These are phyloP conservation scores for Aspergillus bombycis DNA, from an alignment of 2,329 filamentous ascomycete genomes.

Conservation along the genomic window DNA sequence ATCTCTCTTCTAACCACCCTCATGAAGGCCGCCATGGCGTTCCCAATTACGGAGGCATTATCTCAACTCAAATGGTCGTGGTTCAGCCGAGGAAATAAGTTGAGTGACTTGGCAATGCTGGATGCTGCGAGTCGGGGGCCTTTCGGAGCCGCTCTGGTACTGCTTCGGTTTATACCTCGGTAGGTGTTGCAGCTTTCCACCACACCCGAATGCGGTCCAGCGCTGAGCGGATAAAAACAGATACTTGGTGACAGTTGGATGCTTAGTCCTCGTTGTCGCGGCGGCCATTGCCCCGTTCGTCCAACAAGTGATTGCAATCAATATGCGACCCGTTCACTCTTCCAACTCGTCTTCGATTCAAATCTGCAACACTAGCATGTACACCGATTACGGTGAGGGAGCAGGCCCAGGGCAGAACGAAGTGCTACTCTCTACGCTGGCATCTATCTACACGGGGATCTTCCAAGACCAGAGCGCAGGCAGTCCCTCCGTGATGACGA, in stretches of 20 bases:
- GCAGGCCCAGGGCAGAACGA: constrained; percentile 26
- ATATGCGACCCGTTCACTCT: constrained; percentile 21
- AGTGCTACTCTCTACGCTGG: constrained; percentile 27
- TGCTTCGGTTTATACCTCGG: constrained; percentile 30
- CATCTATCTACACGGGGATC: constrained; percentile 35
- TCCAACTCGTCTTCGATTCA: constrained; percentile 20
- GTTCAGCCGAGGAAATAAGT: constrained; percentile 30
- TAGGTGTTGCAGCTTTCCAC: constrained; percentile 7
- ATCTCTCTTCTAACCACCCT: constrained; percentile 33
- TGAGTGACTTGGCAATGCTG: constrained; percentile 35
- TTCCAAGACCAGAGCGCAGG: constrained; percentile 24
- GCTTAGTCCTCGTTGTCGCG: constrained; percentile 31
- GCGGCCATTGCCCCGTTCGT: constrained; percentile 34
- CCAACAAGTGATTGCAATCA: constrained; percentile 33
- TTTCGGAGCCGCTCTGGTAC: constrained; percentile 31
- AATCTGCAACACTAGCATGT: constrained; percentile 25
- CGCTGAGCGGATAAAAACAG: constrained; percentile 9
- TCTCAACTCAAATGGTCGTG: constrained; percentile 42
- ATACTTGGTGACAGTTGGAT: constrained; percentile 32
- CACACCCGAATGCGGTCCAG: background rate
- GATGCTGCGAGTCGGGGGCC: constrained; percentile 40
- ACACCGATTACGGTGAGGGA: constrained; percentile 25
- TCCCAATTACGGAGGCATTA: constrained; percentile 33
- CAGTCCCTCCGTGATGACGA: constrained; percentile 23
- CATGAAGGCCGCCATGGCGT: constrained; percentile 35